Percentiles rank a stretch among this genome's conserved stretches.
Evolutionary conservation across 257 asterid genomes (phyloP).

Genomic region (Paulownia fortunei): DNA sequence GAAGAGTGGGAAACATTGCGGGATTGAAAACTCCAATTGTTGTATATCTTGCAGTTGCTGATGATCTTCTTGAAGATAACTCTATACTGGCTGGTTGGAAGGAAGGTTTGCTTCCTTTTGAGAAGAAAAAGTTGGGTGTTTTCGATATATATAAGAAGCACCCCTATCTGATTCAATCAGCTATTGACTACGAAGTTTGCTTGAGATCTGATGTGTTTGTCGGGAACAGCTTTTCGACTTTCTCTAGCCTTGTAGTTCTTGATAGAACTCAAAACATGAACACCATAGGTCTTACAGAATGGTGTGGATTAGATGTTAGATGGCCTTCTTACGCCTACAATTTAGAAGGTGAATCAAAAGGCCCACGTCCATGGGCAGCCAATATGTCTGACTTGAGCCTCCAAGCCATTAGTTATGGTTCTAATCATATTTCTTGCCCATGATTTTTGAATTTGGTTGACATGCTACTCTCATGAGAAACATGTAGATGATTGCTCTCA

Average conservation of each 20-base stretch:
- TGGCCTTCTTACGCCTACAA: constrained; percentile 87
- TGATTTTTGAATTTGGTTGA: constrained; percentile 13
- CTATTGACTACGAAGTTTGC: constrained; percentile 94
- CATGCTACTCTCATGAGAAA: not conserved
- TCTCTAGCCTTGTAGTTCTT: constrained; percentile 90
- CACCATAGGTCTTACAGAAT: constrained; percentile 35
- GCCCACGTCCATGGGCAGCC: constrained; percentile 74
- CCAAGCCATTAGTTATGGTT: constrained; percentile 83
- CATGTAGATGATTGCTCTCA: not conserved
- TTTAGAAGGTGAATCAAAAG: constrained; percentile 52
- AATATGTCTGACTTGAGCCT: constrained; percentile 85
- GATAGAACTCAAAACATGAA: constrained; percentile 84
- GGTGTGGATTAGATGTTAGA: constrained; percentile 55
- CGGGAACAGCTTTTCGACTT: constrained; percentile 92
- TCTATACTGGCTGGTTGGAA: constrained; percentile 76
- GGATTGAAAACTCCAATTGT: constrained; percentile 60
- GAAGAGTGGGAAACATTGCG: constrained; percentile 66
- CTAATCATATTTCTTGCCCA: constrained; percentile 68
- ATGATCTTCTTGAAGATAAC: constrained; percentile 79
- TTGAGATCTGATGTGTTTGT: constrained; percentile 82
- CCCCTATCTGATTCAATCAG: constrained; percentile 78
- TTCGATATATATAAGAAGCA: constrained; percentile 65
- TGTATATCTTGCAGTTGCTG: constrained; percentile 86
- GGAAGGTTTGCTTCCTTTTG: constrained; percentile 68
- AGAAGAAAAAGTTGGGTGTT: constrained; percentile 82